phyloP scores from a whole-genome alignment of 2,329 filamentous ascomycete genomes.

The Hymenotorrendiella dingleyae region DNA sequence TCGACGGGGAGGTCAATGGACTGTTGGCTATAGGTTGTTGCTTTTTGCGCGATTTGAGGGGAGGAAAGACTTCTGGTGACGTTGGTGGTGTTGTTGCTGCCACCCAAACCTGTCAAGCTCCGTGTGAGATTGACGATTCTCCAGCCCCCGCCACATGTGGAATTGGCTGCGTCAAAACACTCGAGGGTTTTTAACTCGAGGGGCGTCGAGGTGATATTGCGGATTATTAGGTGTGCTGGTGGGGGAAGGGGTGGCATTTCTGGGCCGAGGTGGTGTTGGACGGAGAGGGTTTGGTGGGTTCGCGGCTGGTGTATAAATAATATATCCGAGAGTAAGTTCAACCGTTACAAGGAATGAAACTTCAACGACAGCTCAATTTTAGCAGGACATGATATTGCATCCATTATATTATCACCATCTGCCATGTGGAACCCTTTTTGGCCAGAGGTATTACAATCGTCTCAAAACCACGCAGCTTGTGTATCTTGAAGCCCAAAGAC shows the following conservation, averaged over 20 bases:
- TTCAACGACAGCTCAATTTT: too few relatives aligned
- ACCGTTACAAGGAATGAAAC: too few relatives aligned
- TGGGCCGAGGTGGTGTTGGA: not conserved
- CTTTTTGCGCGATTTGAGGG: constrained; percentile 41
- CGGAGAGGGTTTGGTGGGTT: not conserved
- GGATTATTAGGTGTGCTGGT: constrained; percentile 55
- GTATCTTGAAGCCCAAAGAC: too few relatives aligned
- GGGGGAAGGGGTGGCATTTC: not conserved
- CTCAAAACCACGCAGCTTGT: too few relatives aligned
- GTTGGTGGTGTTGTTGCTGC: constrained; percentile 40
- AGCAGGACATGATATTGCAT: too few relatives aligned
- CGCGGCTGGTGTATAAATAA: too few relatives aligned
- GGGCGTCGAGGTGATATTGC: constrained; percentile 73
- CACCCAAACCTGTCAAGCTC: constrained; percentile 38
- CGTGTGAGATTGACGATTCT: constrained; percentile 39
- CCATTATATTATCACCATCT: too few relatives aligned
- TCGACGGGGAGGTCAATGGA: constrained; percentile 58
- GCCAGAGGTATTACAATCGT: too few relatives aligned
- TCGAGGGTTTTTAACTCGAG: constrained; percentile 69
- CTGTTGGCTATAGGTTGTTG: constrained; percentile 53
- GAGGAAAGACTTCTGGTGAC: constrained; percentile 24
- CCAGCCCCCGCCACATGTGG: constrained; percentile 29
- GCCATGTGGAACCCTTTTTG: too few relatives aligned
- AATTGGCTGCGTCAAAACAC: constrained; percentile 55
- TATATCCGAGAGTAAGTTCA: too few relatives aligned